Evolutionary conservation across 2,329 filamentous ascomycete species (phyloP).

Genomic region (Tolypocladium sp.): DNA sequence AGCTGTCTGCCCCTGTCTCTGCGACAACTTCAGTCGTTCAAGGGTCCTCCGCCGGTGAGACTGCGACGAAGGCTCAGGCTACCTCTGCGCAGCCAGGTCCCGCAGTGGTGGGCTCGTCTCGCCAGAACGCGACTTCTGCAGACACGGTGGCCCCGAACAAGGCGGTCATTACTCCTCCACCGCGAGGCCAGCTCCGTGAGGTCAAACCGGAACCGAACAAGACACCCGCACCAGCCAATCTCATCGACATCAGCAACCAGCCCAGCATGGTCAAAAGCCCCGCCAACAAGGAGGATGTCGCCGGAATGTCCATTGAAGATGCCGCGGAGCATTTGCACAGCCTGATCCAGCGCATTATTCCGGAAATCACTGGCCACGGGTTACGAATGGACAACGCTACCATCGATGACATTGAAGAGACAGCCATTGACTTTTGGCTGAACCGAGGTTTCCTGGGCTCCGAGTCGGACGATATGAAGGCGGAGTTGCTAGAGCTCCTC

Average conservation of each 20-base stretch:
- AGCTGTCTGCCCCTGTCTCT: not conserved
- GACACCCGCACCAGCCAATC: not conserved
- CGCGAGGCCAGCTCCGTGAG: not conserved
- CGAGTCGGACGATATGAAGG: slow-evolving; percentile 12
- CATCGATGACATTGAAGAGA: slow-evolving; percentile 14
- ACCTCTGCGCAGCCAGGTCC: not conserved
- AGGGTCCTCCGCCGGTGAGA: not conserved
- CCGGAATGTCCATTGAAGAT: slow-evolving; percentile 1
- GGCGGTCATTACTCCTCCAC: not conserved
- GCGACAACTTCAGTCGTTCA: not conserved
- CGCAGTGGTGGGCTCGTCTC: not conserved
- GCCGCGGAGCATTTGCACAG: slow-evolving; percentile 8
- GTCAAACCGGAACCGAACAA: not conserved
- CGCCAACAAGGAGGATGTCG: not conserved
- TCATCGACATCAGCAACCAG: slow-evolving; percentile 3
- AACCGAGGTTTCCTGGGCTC: slow-evolving; percentile 13
- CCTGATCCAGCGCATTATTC: slow-evolving; percentile 8
- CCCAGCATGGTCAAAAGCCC: not conserved
- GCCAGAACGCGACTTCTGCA: not conserved
- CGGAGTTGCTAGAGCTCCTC: slow-evolving; percentile 11
- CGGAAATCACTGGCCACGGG: slow-evolving; percentile 5
- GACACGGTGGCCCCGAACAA: not conserved
- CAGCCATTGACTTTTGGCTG: slow-evolving; percentile 15
- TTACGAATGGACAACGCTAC: slow-evolving; percentile 3
- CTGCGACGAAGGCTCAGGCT: not conserved